phyloP scores from a whole-genome alignment of 352 stramenopile genomes.

The Globisporangium iwayamae region DNA sequence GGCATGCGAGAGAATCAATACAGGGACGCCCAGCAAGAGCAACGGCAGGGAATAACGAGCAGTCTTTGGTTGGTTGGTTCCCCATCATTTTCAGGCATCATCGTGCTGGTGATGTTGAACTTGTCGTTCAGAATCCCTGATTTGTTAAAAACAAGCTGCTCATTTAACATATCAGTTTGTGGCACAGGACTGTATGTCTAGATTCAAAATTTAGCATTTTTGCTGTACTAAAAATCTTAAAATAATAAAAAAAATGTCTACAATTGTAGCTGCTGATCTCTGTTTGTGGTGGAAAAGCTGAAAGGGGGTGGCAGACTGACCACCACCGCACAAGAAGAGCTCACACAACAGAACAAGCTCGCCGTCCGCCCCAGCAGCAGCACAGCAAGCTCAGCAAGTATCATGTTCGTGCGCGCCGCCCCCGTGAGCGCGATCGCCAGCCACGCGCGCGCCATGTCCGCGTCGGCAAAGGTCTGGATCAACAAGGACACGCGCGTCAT shows the following conservation, averaged over 20 bases:
- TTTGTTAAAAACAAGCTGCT: too few species aligned
- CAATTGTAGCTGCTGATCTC: too few species aligned
- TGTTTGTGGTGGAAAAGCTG: background rate
- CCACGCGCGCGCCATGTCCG: slow-evolving; percentile 80
- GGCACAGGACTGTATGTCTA: too few species aligned
- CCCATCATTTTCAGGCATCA: background rate
- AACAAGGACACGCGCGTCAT: slow-evolving; percentile 99
- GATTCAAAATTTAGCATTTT: too few species aligned
- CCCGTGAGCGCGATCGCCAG: slow-evolving; percentile 44
- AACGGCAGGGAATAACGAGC: background rate
- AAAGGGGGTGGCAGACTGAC: background rate
- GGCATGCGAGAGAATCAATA: slow-evolving; percentile 1
- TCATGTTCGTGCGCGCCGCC: slow-evolving; percentile 58
- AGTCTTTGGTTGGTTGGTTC: background rate
- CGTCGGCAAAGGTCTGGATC: slow-evolving; percentile 99
- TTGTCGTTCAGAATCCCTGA: too few species aligned
- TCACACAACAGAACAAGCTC: slow-evolving; percentile 8
- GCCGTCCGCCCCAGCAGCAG: background rate
- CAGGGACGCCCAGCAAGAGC: background rate
- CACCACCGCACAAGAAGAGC: slow-evolving; percentile 13
- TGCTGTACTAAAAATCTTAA: too few species aligned
- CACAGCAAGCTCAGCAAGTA: slow-evolving; percentile 3
- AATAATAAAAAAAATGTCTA: too few species aligned
- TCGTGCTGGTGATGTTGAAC: too few species aligned
- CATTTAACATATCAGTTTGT: background rate